These are phyloP conservation scores for Fragaria iinumae DNA, from an alignment of 306 rosid genomes.

Conservation along the genomic window DNA sequence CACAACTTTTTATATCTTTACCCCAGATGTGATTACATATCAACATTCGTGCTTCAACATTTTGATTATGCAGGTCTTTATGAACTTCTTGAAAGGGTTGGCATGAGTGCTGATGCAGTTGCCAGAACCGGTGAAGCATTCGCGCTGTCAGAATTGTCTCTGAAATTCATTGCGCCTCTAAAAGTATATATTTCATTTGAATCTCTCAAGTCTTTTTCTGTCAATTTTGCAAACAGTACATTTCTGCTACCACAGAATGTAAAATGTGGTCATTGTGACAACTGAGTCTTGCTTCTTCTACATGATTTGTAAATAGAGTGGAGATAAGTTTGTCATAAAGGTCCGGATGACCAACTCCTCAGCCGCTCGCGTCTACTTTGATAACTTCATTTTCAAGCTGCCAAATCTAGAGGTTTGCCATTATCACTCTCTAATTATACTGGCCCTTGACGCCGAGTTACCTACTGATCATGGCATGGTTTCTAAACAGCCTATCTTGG, in stretches of 20 bases:
- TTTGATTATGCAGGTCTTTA: slow-evolving; percentile 66
- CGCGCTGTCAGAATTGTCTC: slow-evolving; percentile 66
- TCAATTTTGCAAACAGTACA: no score
- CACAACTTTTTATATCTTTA: not conserved
- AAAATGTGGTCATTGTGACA: not conserved
- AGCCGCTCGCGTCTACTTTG: slow-evolving; percentile 67
- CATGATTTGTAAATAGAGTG: slow-evolving; percentile 51
- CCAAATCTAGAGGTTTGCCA: slow-evolving; percentile 72
- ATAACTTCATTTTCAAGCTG: slow-evolving; percentile 68
- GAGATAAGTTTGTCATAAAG: slow-evolving; percentile 67
- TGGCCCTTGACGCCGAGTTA: slow-evolving; percentile 26
- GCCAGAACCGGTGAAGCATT: slow-evolving; percentile 68
- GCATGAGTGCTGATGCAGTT: slow-evolving; percentile 57
- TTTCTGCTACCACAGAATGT: no score
- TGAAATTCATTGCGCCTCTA: slow-evolving; percentile 81
- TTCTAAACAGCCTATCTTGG: slow-evolving; percentile 67
- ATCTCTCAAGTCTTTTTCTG: not conserved
- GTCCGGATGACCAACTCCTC: slow-evolving; percentile 61
- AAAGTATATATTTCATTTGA: slow-evolving; percentile 42
- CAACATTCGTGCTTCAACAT: slow-evolving; percentile 24
- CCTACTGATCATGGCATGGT: not conserved
- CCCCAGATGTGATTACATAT: not conserved
- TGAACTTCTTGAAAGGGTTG: slow-evolving; percentile 59
- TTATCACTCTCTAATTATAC: slow-evolving; percentile 5
- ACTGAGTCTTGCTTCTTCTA: slow-evolving; percentile 16